phyloP scores from a whole-genome alignment of 1,284 basidiomycete species.

The Ustilago trichophora region DNA sequence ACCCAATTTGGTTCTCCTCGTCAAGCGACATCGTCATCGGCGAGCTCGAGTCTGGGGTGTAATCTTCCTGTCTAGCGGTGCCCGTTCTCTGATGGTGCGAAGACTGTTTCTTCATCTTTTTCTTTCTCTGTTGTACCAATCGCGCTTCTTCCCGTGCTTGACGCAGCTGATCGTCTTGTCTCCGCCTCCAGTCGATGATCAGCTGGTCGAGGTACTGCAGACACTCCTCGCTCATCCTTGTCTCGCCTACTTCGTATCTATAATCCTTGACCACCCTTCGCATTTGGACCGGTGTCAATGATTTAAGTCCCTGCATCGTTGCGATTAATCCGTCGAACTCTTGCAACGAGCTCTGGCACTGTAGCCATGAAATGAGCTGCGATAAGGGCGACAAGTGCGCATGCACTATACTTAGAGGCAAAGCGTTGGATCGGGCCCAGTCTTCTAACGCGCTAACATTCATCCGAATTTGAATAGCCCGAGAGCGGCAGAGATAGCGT shows the following conservation, averaged over 20 bases:
- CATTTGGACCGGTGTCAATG: constrained; percentile 94
- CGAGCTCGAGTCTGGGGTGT: constrained; percentile 5
- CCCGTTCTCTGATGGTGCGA: constrained; percentile 43
- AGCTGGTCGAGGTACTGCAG: constrained; percentile 89
- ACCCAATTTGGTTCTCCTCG: constrained; percentile 6
- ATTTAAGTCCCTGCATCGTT: constrained; percentile 85
- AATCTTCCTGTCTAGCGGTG: constrained; percentile 53
- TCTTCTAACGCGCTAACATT: constrained; percentile 88
- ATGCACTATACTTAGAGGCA: constrained; percentile 80
- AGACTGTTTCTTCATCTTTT: constrained; percentile 19
- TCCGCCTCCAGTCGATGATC: constrained; percentile 92
- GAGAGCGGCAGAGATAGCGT: constrained; percentile 89
- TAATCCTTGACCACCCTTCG: constrained; percentile 91
- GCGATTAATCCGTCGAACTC: constrained; percentile 88
- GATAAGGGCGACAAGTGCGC: constrained; percentile 82
- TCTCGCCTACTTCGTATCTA: constrained; percentile 91
- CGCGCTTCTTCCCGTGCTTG: constrained; percentile 36
- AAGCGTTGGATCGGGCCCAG: constrained; percentile 83
- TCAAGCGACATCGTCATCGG: constrained; percentile 1
- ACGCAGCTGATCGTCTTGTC: constrained; percentile 37
- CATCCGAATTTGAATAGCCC: constrained; percentile 88
- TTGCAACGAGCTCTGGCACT: constrained; percentile 71
- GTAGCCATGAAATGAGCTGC: constrained; percentile 86
- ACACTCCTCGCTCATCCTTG: constrained; percentile 91
- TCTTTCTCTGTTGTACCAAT: constrained; percentile 23